Base-by-base conservation (phyloP, 495 filamentous ascomycete genomes). In the Opeltia flavorubescens region DNA sequence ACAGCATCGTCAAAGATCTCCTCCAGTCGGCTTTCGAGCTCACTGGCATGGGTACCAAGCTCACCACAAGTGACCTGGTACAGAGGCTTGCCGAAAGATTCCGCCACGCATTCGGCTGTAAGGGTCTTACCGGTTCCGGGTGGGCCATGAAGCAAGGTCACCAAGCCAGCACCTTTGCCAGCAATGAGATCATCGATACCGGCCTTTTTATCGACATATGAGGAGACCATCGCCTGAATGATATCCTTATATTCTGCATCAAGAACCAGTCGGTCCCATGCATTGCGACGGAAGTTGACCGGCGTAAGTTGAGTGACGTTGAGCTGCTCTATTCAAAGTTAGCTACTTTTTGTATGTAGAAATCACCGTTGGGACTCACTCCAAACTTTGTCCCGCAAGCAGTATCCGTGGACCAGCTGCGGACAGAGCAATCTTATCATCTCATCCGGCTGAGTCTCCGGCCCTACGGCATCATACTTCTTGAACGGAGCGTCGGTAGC, bases 231-330 rank as follows among this genome's bases (percentile, higher is more conserved):
- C 5, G 74, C 65, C 44, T 67, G 60, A 38, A 79, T 66, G 6
- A 77, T 56, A 30, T 72, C 61, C 55, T 77, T 80, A 39, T 72
- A 66, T 36, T 68, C 60, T 0, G 57, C 39, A 0, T 72, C 65
- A 2, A 82, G 59, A 5, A 79, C 71, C 0, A 83, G 63, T 1
- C 64, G 64, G 24, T 75, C 68, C 51, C 81, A 80, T 9, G 73
- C 75, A 2, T 62, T 56, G 2, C 61, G 55, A 48, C 51, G 46
- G 46, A 49, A 55, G 18, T 27, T 39, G 30, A 53, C 46, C 2
- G 52, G 46, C 24, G 38, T n/a, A 9, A 57, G 45, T 40, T 52
- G 48, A 17, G 36, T 40, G 1, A 57, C 46, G 15, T 54, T 51
- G 20, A 55, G 35, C 8, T 41, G 18, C 38, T 48, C 50, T 52